Conservation (phyloP, 768 basidiomycete genomes). For the Cubamyces lactineus region DNA sequence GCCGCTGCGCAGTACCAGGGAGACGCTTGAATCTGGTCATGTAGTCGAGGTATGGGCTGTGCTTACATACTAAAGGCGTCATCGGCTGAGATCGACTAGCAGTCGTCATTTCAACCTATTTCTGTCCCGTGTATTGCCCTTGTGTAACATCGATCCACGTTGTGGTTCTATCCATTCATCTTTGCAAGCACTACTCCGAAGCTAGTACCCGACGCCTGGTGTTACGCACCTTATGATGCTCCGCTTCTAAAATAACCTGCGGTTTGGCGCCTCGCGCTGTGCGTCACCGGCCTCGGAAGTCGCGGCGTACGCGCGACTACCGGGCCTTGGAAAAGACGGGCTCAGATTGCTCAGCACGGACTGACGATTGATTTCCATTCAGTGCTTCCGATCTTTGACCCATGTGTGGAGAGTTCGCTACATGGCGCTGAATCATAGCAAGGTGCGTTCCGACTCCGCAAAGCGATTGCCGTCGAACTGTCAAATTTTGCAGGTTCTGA, state of each 20-base stretch:
- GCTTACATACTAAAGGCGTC: background rate
- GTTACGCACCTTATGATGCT: background rate
- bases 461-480: background rate
- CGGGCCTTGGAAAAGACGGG: background rate
- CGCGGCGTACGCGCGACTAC: background rate
- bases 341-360: background rate
- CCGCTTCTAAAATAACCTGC: background rate
- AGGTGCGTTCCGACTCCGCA: background rate
- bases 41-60: background rate
- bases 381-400: background rate
- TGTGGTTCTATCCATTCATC: background rate
- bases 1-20: slow-evolving; percentile 26
- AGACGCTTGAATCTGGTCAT: background rate
- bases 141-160: slow-evolving; percentile 9
- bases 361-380: background rate
- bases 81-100: background rate
- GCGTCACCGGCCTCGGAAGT: background rate
- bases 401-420: background rate
- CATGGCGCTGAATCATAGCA: background rate
- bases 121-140: background rate
- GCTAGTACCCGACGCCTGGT: background rate
- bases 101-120: background rate
- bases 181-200: background rate
- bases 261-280: background rate
- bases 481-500: background rate